These are phyloP conservation scores for Testicularia cyperi DNA, from an alignment of 1,284 basidiomycete genomes.

Conservation along the genomic window DNA sequence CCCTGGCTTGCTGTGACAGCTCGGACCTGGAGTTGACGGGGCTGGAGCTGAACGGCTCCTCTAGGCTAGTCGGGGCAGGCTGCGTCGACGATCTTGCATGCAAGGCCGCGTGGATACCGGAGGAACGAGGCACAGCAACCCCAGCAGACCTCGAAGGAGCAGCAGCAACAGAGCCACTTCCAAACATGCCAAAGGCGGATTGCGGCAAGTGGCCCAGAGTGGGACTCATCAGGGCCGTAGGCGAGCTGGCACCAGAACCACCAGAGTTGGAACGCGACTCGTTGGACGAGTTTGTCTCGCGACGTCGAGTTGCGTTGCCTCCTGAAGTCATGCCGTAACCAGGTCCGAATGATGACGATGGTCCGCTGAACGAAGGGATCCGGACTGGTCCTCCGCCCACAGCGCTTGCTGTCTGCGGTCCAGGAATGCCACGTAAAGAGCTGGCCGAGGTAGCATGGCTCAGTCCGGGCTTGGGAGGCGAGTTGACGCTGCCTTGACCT, in stretches of 20 bases:
- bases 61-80: constrained; percentile 7
- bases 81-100: background rate
- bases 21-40: constrained; percentile 12
- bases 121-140: too few relatives aligned
- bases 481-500: background rate
- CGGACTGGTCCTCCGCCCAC: too few relatives aligned
- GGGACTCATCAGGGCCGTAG: constrained; percentile 22
- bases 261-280: constrained; percentile 16
- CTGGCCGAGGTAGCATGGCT: too few relatives aligned
- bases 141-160: too few relatives aligned
- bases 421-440: constrained; percentile 13
- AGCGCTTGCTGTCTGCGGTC: too few relatives aligned
- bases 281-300: constrained; percentile 12
- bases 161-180: too few relatives aligned
- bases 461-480: background rate
- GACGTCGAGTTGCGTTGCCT: too few relatives aligned
- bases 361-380: too few relatives aligned
- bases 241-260: constrained; percentile 14
- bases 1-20: constrained; percentile 14
- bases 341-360: too few relatives aligned
- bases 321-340: too few relatives aligned
- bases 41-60: constrained; percentile 31
- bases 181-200: too few relatives aligned
- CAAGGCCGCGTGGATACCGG: too few relatives aligned
- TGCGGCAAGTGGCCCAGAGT: constrained; percentile 1